These are phyloP conservation scores for Wickerhamiella vanderwaltii DNA, from an alignment of 805 yeast genomes.

Conservation along the genomic window DNA sequence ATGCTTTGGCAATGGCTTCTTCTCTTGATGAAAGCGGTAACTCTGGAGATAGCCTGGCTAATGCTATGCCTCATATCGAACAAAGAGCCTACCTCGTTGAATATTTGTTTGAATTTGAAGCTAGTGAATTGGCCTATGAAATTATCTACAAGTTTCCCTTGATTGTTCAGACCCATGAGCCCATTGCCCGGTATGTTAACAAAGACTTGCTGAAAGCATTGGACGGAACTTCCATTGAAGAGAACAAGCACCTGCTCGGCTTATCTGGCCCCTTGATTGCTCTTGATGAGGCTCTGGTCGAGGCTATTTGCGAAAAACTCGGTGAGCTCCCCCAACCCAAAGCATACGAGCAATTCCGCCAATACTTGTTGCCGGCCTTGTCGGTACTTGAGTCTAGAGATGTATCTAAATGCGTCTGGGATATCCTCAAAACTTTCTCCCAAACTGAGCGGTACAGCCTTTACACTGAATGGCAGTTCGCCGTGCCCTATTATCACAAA, in stretches of 20 bases:
- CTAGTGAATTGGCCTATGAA: background rate
- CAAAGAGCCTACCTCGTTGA: constrained; percentile 3
- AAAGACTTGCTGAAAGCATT: background rate
- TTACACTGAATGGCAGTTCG: constrained; percentile 11
- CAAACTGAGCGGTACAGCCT: constrained; percentile 5
- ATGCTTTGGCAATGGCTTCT: constrained; percentile 2
- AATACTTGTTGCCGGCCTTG: constrained; percentile 7
- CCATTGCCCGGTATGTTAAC: background rate
- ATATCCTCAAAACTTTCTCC: constrained; percentile 1
- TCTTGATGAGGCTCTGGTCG: background rate
- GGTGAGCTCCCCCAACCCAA: background rate
- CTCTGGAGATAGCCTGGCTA: background rate
- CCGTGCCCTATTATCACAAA: background rate
- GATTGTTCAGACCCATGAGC: constrained; percentile 1
- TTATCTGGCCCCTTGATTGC: constrained; percentile 4
- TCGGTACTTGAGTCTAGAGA: background rate
- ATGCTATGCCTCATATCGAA: background rate
- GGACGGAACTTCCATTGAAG: background rate
- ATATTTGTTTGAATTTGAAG: background rate
- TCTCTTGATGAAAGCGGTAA: background rate
- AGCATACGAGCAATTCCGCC: constrained; percentile 3
- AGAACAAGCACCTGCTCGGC: background rate
- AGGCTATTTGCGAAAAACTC: background rate
- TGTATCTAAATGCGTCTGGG: constrained; percentile 6
- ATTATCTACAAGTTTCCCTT: constrained; percentile 5